Evolutionary conservation across 2,329 filamentous ascomycete species (phyloP).

Genomic region (Sporothrix mexicana): DNA sequence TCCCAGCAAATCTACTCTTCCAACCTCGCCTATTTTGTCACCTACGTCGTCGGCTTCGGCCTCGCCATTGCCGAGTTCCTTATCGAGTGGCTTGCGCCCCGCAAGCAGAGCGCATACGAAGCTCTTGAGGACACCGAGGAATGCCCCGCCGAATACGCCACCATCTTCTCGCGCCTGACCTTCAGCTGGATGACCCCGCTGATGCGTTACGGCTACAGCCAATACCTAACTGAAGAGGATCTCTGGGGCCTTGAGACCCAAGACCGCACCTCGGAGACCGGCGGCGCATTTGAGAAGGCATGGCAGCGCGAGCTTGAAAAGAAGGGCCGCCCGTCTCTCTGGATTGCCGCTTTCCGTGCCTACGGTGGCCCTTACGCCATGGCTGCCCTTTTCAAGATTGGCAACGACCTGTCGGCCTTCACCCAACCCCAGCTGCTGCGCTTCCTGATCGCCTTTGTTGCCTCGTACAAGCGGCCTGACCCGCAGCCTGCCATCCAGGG

Average conservation of each 20-base stretch:
- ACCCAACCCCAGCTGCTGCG: slow-evolving; percentile 89
- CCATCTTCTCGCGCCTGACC: slow-evolving; percentile 89
- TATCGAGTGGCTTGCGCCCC: slow-evolving; percentile 87
- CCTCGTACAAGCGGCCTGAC: slow-evolving; percentile 69
- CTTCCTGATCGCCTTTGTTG: slow-evolving; percentile 81
- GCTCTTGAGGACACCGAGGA: slow-evolving; percentile 65
- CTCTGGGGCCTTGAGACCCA: slow-evolving; percentile 86
- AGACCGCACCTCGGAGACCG: slow-evolving; percentile 79
- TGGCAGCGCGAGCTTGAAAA: slow-evolving; percentile 79
- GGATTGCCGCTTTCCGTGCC: slow-evolving; percentile 81
- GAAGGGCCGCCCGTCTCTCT: slow-evolving; percentile 74
- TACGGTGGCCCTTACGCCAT: slow-evolving; percentile 85
- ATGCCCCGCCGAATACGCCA: slow-evolving; percentile 85
- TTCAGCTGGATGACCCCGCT: slow-evolving; percentile 99
- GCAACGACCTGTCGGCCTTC: slow-evolving; percentile 86
- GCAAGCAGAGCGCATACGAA: slow-evolving; percentile 64
- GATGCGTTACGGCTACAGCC: slow-evolving; percentile 93
- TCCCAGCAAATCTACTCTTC: slow-evolving; percentile 73
- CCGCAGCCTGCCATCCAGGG: slow-evolving; percentile 83
- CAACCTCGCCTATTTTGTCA: slow-evolving; percentile 75
- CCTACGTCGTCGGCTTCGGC: slow-evolving; percentile 74
- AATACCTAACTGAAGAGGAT: slow-evolving; percentile 91
- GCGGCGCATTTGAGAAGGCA: slow-evolving; percentile 69
- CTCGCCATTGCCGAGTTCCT: slow-evolving; percentile 73
- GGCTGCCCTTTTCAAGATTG: slow-evolving; percentile 84